Evolutionary conservation across 371 early-diverging fungal species (phyloP).

Genomic region (Dichotomocladium elegans): DNA sequence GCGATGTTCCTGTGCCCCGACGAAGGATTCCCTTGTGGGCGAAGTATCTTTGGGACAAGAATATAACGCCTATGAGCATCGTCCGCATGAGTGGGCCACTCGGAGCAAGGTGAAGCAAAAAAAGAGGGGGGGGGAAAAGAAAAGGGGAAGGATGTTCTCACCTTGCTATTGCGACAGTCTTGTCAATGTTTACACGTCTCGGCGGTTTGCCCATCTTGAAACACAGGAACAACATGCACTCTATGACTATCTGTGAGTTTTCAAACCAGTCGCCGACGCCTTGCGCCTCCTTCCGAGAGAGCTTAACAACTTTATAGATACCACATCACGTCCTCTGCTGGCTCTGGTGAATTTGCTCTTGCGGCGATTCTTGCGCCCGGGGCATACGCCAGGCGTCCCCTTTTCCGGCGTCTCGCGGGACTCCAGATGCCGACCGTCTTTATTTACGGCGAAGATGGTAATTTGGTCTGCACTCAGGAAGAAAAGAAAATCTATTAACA

Average conservation of each 20-base stretch:
- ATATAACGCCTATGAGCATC: conserved; percentile 81
- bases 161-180: conserved; percentile 31
- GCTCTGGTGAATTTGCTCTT: conserved; percentile 80
- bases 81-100: conserved; percentile 76
- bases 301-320: conserved; percentile 37
- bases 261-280: background rate
- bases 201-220: conserved; percentile 65
- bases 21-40: conserved; percentile 45
- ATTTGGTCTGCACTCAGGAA: too few species aligned
- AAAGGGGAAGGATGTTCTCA: conserved; percentile 7
- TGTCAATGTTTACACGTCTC: conserved; percentile 62
- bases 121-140: conserved; percentile 30
- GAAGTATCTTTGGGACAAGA: conserved; percentile 67
- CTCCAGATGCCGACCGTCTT: conserved; percentile 78
- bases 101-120: conserved; percentile 68
- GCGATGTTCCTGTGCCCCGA: conserved; percentile 6
- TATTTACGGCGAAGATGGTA: conserved; percentile 66
- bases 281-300: background rate
- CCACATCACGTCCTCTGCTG: conserved; percentile 72
- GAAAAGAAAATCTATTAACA: background rate
- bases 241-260: conserved; percentile 54
- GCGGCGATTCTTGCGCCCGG: conserved; percentile 72
- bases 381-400: conserved; percentile 81
- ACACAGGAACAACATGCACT: conserved; percentile 58
- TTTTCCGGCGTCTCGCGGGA: conserved; percentile 60